These are phyloP conservation scores for Ascochyta viciae-villosae DNA, from an alignment of 2,329 filamentous ascomycete species.

Conservation along the genomic window DNA sequence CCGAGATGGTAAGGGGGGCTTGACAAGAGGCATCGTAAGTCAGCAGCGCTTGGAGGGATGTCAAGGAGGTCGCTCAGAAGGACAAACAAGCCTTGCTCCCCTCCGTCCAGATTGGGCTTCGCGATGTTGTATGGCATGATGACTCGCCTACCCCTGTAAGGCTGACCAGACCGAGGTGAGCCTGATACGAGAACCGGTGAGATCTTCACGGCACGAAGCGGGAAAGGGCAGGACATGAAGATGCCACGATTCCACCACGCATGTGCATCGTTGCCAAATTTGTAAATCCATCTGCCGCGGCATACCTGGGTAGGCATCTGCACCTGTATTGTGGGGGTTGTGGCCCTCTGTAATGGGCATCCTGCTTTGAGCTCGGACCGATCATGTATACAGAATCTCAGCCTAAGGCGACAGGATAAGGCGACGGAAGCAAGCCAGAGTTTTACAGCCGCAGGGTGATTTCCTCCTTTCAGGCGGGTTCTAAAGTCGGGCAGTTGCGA, in stretches of 20 bases:
- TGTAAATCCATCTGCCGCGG: not conserved
- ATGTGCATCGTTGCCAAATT: not conserved
- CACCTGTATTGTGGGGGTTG: not conserved
- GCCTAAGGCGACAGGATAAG: not conserved
- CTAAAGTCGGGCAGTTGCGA: not conserved
- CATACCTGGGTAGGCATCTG: no score
- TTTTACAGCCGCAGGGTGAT: not conserved
- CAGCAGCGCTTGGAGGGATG: not conserved
- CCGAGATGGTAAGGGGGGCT: constrained; percentile 1
- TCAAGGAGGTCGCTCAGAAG: not conserved
- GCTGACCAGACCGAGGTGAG: not conserved
- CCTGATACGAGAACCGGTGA: constrained; percentile 21
- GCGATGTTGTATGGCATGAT: constrained; percentile 12
- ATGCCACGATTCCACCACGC: constrained; percentile 3
- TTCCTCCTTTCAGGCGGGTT: not conserved
- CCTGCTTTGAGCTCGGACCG: not conserved
- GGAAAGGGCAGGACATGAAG: constrained; percentile 1
- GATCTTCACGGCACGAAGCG: constrained; percentile 5
- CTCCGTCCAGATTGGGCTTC: not conserved
- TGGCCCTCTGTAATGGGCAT: not conserved
- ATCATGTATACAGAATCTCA: not conserved
- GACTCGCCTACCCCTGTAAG: constrained; percentile 6
- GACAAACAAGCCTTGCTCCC: not conserved
- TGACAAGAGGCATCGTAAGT: constrained; percentile 10
- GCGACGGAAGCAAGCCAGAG: not conserved